Percentiles rank a stretch among this genome's conserved stretches.
Conservation (phyloP, 495 filamentous ascomycete species). For the Aspergillus nidulans region DNA sequence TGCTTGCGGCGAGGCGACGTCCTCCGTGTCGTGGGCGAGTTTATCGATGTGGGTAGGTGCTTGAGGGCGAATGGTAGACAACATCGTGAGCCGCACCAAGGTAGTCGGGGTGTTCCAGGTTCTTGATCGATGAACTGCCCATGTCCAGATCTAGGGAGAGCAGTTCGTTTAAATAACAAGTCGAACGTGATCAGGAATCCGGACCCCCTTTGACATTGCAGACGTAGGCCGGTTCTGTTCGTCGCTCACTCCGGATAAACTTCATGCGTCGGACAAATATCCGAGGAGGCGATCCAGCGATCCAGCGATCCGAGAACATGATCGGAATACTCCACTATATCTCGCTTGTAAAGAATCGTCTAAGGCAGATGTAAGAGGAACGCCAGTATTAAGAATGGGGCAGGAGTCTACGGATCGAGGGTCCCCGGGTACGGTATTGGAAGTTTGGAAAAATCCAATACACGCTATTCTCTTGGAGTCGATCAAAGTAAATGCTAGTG, state of each 20-base stretch:
- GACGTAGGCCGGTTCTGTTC: not conserved
- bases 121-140: not conserved
- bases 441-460: too few relatives aligned
- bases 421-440: too few relatives aligned
- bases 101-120: not conserved
- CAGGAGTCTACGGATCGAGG: too few relatives aligned
- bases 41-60: conserved; percentile 5
- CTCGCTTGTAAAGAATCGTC: not conserved
- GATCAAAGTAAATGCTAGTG: not conserved
- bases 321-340: not conserved
- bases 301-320: not conserved
- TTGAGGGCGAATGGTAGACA: conserved; percentile 10
- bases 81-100: conserved; percentile 4
- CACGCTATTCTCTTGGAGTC: too few relatives aligned
- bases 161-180: not conserved
- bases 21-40: conserved; percentile 1
- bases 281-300: not conserved
- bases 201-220: not conserved
- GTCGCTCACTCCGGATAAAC: conserved; percentile 4
- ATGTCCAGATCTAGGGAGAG: not conserved
- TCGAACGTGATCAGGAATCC: not conserved
- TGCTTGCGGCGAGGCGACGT: not conserved
- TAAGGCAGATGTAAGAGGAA: not conserved
- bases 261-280: conserved; percentile 6
- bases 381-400: too few relatives aligned